Conservation (phyloP, 306 rosid species). For the Malus asiatica region DNA sequence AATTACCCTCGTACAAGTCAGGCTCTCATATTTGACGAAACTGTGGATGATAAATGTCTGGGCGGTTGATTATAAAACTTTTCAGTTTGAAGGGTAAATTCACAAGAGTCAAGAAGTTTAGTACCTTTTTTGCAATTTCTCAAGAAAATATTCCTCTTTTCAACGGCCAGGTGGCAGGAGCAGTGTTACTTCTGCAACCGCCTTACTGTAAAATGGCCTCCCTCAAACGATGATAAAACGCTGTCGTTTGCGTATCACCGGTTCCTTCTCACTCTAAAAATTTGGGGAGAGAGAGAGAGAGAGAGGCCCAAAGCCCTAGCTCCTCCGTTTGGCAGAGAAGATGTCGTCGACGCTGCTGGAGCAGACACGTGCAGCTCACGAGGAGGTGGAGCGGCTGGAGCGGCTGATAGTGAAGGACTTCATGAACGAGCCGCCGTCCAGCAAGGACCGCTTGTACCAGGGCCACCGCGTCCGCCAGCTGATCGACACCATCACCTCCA, state of each 20-base stretch:
- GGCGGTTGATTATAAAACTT: neutral
- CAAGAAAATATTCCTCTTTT: neutral
- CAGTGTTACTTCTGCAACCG: neutral
- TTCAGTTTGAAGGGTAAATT: no score
- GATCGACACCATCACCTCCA: conserved; percentile 68
- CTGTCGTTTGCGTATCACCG: neutral
- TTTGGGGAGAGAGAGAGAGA: neutral
- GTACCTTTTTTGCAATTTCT: no score
- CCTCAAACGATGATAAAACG: neutral
- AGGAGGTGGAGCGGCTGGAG: conserved; percentile 92
- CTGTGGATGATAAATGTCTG: neutral
- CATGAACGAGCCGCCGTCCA: conserved; percentile 54
- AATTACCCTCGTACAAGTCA: no score
- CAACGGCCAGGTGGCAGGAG: neutral
- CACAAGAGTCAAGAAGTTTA: no score
- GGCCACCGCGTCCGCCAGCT: conserved; percentile 79
- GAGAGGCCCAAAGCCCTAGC: neutral
- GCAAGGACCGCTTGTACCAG: conserved; percentile 76
- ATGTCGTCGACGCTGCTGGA: conserved; percentile 98
- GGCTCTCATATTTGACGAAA: neutral
- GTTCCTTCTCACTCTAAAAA: neutral
- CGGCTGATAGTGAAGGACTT: conserved; percentile 82
- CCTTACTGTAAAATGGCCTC: neutral
- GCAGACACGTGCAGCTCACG: conserved; percentile 81
- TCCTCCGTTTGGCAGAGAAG: conserved; percentile 7